Base-by-base conservation (phyloP, 345 rosid genomes). In the Anastatica hierochuntica region DNA sequence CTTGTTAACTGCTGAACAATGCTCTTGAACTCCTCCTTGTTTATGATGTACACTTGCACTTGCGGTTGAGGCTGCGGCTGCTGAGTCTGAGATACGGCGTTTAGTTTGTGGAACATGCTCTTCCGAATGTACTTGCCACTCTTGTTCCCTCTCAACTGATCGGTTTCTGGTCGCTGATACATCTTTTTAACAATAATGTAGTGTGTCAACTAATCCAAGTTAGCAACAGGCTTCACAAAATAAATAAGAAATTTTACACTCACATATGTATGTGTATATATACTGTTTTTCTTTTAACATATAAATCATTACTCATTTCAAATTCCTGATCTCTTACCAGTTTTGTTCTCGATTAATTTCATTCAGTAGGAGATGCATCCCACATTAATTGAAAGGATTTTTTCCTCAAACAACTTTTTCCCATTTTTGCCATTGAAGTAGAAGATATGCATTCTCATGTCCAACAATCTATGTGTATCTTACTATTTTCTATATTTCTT, bases 1-100 rank as follows among this genome's bases (percentile, higher is more conserved):
- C 97, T 79, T 1, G 97, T 85, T 15, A 85, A 83, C 52, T 74
- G 77, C 69, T 89, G 97, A 79, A 83, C 97, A 58, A 83, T 49
- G 60, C 66, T 73, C 40, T 90, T 75, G 56, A 89, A 89, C 45
- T 89, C 85, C 12, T 72, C 76, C 87, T 89, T 83, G 82, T 88
- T 73, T 43, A 85, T 78, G 71, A 83, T 83, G 73, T 83, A 89
- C 49, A 89, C 95, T 46, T 77, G 50, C 8, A 89, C 95, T 46
- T 77, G 50, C 8, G 40, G 41, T 48, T 77, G 82, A 21, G 79
- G 77, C 74, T 82, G 95, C 43, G 77, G 33, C 7, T 29, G 79
- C 8, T 12, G 56, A 57, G 78, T 79, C 54, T 75, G 89, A 78
- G 69, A 66, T 35, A 72, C 62, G 35, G 69, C 23, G 49, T 59